Evolutionary conservation across 176 grass and related monocot genomes (phyloP).

Genomic region (Pontederia crassipes): DNA sequence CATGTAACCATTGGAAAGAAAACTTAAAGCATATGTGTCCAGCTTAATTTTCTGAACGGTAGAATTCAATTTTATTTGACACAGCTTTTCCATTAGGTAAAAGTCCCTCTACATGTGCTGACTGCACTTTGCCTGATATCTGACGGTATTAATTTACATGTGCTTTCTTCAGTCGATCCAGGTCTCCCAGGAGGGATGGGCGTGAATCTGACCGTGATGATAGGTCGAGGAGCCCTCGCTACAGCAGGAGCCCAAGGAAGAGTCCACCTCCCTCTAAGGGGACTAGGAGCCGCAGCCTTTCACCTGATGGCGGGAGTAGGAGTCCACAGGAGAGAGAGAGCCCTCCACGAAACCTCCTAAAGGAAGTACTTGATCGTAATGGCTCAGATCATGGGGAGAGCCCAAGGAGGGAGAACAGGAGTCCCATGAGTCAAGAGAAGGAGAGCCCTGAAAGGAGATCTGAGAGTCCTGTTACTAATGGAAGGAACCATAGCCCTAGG

Average conservation of each 20-base stretch:
- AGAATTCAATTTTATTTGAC: too few species aligned
- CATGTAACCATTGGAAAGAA: too few species aligned
- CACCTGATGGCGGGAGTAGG: conserved; percentile 37
- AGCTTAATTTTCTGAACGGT: too few species aligned
- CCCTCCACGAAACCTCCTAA: conserved; percentile 38
- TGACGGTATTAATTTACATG: neutral
- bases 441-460: conserved; percentile 20
- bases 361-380: conserved; percentile 35
- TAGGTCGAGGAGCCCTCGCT: conserved; percentile 54
- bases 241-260: conserved; percentile 73
- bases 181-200: conserved; percentile 48
- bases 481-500: conserved; percentile 51
- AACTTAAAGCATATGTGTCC: too few species aligned
- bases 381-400: conserved; percentile 38
- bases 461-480: conserved; percentile 51
- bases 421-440: conserved; percentile 32
- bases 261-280: conserved; percentile 36
- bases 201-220: conserved; percentile 30
- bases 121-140: neutral
- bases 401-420: conserved; percentile 35
- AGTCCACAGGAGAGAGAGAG: conserved; percentile 37
- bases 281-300: conserved; percentile 30
- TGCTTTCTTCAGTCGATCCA: conserved; percentile 23
- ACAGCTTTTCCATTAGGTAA: too few species aligned
- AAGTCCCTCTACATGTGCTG: neutral